Conservation (phyloP, 805 yeast species). For the Barnettozyma vustinii region DNA sequence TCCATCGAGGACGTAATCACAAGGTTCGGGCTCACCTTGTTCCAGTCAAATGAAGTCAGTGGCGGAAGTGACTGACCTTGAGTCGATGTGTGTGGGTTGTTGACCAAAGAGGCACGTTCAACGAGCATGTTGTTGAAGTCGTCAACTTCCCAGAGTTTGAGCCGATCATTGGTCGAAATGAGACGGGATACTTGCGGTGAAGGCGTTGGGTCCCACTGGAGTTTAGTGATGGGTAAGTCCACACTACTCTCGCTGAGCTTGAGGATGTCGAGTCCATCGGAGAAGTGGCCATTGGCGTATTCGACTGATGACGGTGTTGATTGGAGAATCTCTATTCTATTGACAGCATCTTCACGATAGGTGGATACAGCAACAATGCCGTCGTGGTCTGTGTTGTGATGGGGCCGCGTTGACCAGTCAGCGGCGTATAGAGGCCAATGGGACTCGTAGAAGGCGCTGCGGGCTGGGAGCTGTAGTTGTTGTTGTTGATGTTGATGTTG, state of each 20-base stretch:
- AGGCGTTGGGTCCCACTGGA: slow-evolving; percentile 62
- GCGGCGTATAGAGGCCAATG: slow-evolving; percentile 45
- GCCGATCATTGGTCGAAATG: slow-evolving; percentile 67
- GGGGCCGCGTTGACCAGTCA: slow-evolving; percentile 43
- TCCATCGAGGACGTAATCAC: slow-evolving; percentile 86
- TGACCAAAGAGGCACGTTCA: slow-evolving; percentile 36
- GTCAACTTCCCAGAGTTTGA: slow-evolving; percentile 57
- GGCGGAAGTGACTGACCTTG: slow-evolving; percentile 60
- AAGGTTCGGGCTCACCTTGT: slow-evolving; percentile 56
- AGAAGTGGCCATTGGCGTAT: slow-evolving; percentile 21
- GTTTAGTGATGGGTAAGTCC: slow-evolving; percentile 63
- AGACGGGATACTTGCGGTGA: slow-evolving; percentile 35
- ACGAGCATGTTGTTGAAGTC: slow-evolving; percentile 32
- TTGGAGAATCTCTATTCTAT: slow-evolving; percentile 52
- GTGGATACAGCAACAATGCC: slow-evolving; percentile 60
- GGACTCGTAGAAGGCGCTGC: slow-evolving; percentile 41
- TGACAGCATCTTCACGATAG: slow-evolving; percentile 70
- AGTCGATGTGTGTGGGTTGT: slow-evolving; percentile 36
- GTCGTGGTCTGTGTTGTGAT: slow-evolving; percentile 31
- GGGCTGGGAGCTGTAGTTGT: slow-evolving; percentile 22
- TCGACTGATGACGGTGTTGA: slow-evolving; percentile 26
- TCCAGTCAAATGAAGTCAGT: slow-evolving; percentile 93
- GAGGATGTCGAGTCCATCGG: slow-evolving; percentile 36
- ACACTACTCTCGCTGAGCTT: slow-evolving; percentile 47
- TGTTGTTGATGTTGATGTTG: slow-evolving; percentile 5